Percentiles rank a stretch among this genome's conserved stretches.
Evolutionary conservation across 768 basidiomycete genomes (phyloP).

Genomic region (Lyophyllum shimeji): DNA sequence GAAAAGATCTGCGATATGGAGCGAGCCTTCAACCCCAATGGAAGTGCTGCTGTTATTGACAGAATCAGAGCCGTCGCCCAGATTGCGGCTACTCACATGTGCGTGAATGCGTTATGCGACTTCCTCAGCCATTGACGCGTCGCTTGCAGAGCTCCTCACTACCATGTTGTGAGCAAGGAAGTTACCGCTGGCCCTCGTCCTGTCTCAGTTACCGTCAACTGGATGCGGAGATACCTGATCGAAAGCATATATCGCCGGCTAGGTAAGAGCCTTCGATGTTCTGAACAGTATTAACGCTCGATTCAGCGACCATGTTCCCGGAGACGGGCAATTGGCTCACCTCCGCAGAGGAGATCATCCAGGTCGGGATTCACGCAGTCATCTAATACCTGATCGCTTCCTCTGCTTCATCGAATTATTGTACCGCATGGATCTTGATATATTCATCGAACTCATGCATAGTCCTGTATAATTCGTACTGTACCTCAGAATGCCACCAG

Average conservation of each 20-base stretch:
- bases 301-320: constrained; percentile 57
- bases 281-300: background rate
- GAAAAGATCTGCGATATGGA: constrained; percentile 53
- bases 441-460: background rate
- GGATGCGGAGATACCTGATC: constrained; percentile 49
- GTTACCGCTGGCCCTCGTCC: constrained; percentile 26
- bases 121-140: background rate
- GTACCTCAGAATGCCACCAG: no score
- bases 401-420: background rate
- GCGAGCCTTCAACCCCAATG: constrained; percentile 32
- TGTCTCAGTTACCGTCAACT: constrained; percentile 34
- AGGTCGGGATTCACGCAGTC: constrained; percentile 54
- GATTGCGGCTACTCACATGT: constrained; percentile 56
- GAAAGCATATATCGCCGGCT: constrained; percentile 65
- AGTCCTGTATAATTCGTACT: no score
- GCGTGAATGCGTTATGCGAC: constrained; percentile 17
- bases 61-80: constrained; percentile 41
- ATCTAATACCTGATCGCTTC: constrained; percentile 32
- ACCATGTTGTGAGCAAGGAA: constrained; percentile 49
- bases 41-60: constrained; percentile 29
- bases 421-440: background rate
- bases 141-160: constrained; percentile 51
- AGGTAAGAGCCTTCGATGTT: constrained; percentile 27
- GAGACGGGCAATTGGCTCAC: constrained; percentile 60
- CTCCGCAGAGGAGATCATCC: constrained; percentile 61